Conservation (phyloP, 148 eudicot genomes). For the Rhododendron williamsianum region DNA sequence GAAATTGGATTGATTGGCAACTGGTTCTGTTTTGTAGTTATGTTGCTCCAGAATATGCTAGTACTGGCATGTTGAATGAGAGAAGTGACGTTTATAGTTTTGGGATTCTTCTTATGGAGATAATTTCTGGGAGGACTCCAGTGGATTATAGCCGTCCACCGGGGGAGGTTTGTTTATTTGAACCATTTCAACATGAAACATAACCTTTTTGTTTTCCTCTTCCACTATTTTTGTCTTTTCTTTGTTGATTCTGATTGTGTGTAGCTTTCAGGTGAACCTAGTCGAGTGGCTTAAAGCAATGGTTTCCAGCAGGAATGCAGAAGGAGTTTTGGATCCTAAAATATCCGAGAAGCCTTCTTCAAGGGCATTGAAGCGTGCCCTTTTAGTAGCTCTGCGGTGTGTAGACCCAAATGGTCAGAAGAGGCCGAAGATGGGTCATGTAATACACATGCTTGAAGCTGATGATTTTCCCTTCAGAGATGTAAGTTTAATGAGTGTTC, state of each 20-base stretch:
- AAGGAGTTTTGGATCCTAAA: conserved; percentile 77
- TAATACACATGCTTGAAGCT: conserved; percentile 88
- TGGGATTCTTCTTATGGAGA: conserved; percentile 86
- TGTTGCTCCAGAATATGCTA: conserved; percentile 95
- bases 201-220: neutral
- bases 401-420: conserved; percentile 90
- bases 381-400: conserved; percentile 80
- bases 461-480: conserved; percentile 76
- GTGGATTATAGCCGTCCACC: conserved; percentile 87
- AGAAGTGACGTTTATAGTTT: conserved; percentile 91
- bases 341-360: conserved; percentile 72
- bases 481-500: conserved; percentile 34
- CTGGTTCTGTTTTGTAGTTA: conserved; percentile 39
- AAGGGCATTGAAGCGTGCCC: conserved; percentile 70
- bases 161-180: conserved; percentile 52
- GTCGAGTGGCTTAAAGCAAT: conserved; percentile 87
- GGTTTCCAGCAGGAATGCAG: conserved; percentile 69
- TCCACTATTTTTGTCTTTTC: neutral
- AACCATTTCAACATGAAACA: neutral
- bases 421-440: conserved; percentile 85
- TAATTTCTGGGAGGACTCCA: conserved; percentile 78
- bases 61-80: conserved; percentile 91
- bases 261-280: conserved; percentile 58
- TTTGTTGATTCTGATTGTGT: neutral
- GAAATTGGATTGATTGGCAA: neutral